Percentiles rank a stretch among this genome's conserved stretches.
Conservation (phyloP, 768 basidiomycete species). For the Tulasnella sp. region DNA sequence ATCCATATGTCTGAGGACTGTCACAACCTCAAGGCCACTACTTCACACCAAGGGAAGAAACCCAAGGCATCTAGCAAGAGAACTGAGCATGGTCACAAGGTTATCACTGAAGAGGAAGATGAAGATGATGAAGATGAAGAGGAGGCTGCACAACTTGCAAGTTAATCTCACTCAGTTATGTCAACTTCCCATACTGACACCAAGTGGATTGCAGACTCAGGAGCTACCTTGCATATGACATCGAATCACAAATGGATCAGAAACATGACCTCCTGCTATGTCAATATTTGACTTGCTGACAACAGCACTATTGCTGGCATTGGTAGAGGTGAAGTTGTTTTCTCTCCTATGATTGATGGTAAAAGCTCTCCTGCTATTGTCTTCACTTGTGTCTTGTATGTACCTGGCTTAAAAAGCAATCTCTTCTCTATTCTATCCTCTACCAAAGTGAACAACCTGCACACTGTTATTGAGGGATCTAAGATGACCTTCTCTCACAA, state of each 20-base stretch:
- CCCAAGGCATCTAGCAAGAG: background rate
- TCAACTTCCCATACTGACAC: background rate
- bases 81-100: background rate
- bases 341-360: background rate
- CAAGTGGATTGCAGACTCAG: background rate
- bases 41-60: background rate
- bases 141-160: background rate
- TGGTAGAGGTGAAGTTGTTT: background rate
- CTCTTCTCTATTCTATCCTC: background rate
- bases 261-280: background rate
- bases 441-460: background rate
- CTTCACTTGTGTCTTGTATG: background rate
- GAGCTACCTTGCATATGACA: slow-evolving; percentile 4
- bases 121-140: background rate
- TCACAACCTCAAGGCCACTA: background rate
- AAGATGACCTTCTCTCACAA: background rate
- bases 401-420: background rate
- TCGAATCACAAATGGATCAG: background rate
- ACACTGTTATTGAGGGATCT: background rate
- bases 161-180: background rate
- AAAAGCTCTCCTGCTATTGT: background rate
- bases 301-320: background rate
- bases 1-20: background rate
- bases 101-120: background rate
- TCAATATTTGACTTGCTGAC: background rate